These are phyloP conservation scores for Colletotrichum liaoningense DNA, from an alignment of 2,329 filamentous ascomycete genomes.

Conservation along the genomic window DNA sequence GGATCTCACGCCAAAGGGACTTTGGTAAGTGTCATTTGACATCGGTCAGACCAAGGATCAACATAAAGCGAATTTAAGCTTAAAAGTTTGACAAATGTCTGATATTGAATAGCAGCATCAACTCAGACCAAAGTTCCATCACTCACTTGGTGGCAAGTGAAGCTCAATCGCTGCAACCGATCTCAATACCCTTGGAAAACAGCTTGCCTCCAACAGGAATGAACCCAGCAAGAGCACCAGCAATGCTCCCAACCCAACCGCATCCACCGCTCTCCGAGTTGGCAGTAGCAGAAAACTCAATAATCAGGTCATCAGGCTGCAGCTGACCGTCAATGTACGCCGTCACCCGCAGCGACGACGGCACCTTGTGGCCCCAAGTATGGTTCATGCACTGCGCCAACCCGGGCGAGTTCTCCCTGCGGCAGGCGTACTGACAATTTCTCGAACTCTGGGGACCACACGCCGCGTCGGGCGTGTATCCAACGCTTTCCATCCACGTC, in stretches of 20 bases:
- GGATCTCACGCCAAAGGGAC: too few relatives aligned
- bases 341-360: conserved; percentile 32
- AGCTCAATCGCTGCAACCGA: conserved; percentile 21
- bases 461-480: conserved; percentile 10
- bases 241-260: conserved; percentile 23
- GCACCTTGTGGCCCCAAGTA: conserved; percentile 34
- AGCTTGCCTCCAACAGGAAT: conserved; percentile 24
- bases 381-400: conserved; percentile 32
- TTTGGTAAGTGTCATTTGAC: too few relatives aligned
- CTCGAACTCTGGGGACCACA: conserved; percentile 18
- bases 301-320: conserved; percentile 33
- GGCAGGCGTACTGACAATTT: conserved; percentile 21
- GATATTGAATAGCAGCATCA: too few relatives aligned
- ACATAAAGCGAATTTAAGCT: too few relatives aligned
- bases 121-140: too few relatives aligned
- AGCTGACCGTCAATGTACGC: conserved; percentile 34
- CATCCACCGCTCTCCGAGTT: conserved; percentile 28
- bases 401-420: conserved; percentile 25
- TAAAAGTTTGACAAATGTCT: too few relatives aligned
- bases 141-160: not conserved
- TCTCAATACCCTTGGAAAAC: conserved; percentile 28
- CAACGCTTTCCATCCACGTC: conserved; percentile 32
- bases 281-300: conserved; percentile 25
- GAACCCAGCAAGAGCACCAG: conserved; percentile 29
- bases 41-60: too few relatives aligned